Evolutionary conservation across 2,329 filamentous ascomycete species (phyloP).

Genomic region (Coniella vitis): DNA sequence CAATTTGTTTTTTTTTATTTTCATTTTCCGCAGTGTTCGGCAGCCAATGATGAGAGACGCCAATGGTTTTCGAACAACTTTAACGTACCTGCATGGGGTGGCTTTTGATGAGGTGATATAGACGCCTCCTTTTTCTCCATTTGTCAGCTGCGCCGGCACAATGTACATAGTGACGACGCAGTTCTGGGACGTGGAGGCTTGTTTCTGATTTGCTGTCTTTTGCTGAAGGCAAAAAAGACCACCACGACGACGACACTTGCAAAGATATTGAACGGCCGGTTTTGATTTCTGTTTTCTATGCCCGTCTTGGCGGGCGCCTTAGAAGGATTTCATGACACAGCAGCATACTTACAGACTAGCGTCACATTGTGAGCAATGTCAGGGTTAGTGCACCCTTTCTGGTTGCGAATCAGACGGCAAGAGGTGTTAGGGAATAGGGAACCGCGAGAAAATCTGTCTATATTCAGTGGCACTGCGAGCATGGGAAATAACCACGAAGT

Average conservation of each 20-base stretch:
- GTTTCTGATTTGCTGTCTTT: neutral
- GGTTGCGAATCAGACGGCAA: too few relatives aligned
- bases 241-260: too few relatives aligned
- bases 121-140: slow-evolving; percentile 7
- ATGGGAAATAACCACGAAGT: neutral
- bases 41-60: slow-evolving; percentile 21
- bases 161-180: neutral
- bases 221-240: too few relatives aligned
- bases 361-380: neutral
- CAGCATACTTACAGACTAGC: neutral
- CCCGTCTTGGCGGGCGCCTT: too few relatives aligned
- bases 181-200: neutral
- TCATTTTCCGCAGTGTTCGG: slow-evolving; percentile 4
- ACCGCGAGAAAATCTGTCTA: slow-evolving; percentile 2
- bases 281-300: neutral
- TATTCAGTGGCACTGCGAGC: neutral
- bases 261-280: too few relatives aligned
- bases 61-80: slow-evolving; percentile 49
- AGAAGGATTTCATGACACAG: too few relatives aligned
- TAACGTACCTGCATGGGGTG: slow-evolving; percentile 22
- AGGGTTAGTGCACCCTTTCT: neutral
- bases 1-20: neutral
- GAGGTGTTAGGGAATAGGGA: neutral
- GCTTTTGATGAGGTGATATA: slow-evolving; percentile 13
- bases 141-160: slow-evolving; percentile 4